A percentile compares a stretch with the other conserved stretches of the same genome.
Evolutionary conservation across 1,139 yeast genomes (phyloP).

Genomic region (Candida neerlandica): DNA sequence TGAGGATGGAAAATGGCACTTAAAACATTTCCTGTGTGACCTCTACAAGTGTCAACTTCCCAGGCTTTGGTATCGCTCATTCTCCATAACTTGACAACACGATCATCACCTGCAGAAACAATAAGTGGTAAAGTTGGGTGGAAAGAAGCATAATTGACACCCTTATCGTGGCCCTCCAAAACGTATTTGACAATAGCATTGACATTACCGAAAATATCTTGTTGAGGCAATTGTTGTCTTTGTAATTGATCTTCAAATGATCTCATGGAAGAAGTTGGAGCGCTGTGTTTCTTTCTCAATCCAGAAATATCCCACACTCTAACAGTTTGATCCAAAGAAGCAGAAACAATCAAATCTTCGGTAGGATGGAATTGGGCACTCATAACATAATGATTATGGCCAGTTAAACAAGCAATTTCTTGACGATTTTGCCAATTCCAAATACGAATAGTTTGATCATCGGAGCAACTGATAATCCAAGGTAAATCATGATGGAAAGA

Average conservation of each 20-base stretch:
- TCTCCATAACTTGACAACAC: constrained; percentile 95
- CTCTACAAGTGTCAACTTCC: constrained; percentile 98
- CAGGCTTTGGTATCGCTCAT: constrained; percentile 98
- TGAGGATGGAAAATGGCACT: constrained; percentile 91
- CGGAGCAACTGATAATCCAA: constrained; percentile 95
- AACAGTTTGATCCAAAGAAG: constrained; percentile 97
- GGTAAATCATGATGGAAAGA: constrained; percentile 96
- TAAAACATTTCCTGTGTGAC: constrained; percentile 92
- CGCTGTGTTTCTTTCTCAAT: constrained; percentile 92
- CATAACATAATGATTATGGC: constrained; percentile 98
- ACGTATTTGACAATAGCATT: constrained; percentile 96
- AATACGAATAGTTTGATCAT: constrained; percentile 96
- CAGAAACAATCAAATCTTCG: constrained; percentile 92
- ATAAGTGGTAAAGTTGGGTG: constrained; percentile 96
- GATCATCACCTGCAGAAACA: constrained; percentile 95
- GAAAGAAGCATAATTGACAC: constrained; percentile 98
- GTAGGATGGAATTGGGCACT: constrained; percentile 97
- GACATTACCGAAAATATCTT: constrained; percentile 91
- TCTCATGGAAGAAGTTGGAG: constrained; percentile 58
- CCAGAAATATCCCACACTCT: constrained; percentile 99
- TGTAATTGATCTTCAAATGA: constrained; percentile 80
- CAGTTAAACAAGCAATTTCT: constrained; percentile 95
- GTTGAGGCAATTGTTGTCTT: constrained; percentile 74
- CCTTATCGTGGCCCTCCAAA: constrained; percentile 96
- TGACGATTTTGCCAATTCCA: constrained; percentile 99